Conservation (phyloP, 2,329 filamentous ascomycete genomes). For the Pseudonectria foliicola region DNA sequence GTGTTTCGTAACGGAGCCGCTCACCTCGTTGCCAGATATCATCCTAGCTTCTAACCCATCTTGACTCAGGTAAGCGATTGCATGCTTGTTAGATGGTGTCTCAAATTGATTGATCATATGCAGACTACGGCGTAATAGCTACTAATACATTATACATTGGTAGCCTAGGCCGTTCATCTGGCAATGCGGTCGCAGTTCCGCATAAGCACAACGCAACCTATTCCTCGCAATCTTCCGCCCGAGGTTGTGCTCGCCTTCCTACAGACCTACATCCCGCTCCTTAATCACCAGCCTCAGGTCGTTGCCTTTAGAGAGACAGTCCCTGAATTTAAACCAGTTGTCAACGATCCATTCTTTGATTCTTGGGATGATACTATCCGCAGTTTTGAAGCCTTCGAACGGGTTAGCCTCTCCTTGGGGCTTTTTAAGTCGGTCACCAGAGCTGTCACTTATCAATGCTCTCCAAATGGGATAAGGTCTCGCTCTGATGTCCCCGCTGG, state of each 20-base stretch:
- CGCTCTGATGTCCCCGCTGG: slow-evolving; percentile 34
- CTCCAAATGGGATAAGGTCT: slow-evolving; percentile 32
- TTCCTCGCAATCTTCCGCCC: slow-evolving; percentile 30
- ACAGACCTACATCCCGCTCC: slow-evolving; percentile 33
- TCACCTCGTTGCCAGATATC: too few species aligned
- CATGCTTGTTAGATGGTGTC: too few species aligned
- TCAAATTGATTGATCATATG: too few species aligned
- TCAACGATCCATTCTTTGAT: slow-evolving; percentile 34
- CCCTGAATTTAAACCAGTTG: slow-evolving; percentile 23
- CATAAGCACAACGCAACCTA: slow-evolving; percentile 32
- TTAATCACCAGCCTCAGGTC: slow-evolving; percentile 32
- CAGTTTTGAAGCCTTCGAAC: slow-evolving; percentile 23
- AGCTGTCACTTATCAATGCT: slow-evolving; percentile 36
- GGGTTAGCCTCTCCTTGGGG: slow-evolving; percentile 30
- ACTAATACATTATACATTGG: too few species aligned
- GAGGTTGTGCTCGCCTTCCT: slow-evolving; percentile 29
- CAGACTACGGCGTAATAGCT: too few species aligned
- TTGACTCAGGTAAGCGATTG: too few species aligned
- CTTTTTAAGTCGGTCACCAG: slow-evolving; percentile 32
- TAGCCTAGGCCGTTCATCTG: too few species aligned
- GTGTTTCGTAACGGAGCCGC: too few species aligned
- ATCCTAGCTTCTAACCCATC: too few species aligned
- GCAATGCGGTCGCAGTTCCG: slow-evolving; percentile 23
- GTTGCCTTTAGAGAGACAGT: slow-evolving; percentile 26
- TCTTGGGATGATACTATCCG: slow-evolving; percentile 27